Evolutionary conservation across 2,329 filamentous ascomycete species (phyloP), one percentile per base, ranked within the genome.

Genomic region (Fusarium luffae): DNA sequence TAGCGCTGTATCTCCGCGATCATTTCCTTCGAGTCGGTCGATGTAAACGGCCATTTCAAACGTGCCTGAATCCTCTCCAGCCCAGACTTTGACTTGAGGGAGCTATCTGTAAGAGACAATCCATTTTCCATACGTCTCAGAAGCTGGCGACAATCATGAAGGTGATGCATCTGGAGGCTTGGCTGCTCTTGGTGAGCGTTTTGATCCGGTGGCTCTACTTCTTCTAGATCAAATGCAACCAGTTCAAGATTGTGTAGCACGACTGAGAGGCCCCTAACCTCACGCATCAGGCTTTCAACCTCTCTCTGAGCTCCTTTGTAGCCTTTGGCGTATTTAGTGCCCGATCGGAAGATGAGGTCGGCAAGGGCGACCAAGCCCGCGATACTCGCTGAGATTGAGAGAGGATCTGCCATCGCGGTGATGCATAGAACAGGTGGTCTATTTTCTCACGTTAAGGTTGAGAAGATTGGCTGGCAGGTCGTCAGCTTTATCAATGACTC

Each of bases 401-500:
- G 34, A 1, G 34, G 34, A n/a, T 37, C 34, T n/a, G 34, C 34
- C 34, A 37, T 37, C 16, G 9, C 9, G 9, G 0, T 10, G 34
- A n/a, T 11, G 16, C 34, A 18, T 37, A 5, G 2, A 18, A 34
- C 16, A 4, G 21, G 21, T 21, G 4, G 4, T 21, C 21, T 21
- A 21, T 4, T 21, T n/a, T n/a, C n/a, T n/a, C 21, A 21, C 21
- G 4, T 21, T 21, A 21, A 21, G 21, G 21, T 4, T 18, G 8
- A 34, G 8, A 18, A 18, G 32, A 18, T 9, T 18, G 1, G 5
- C 3, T 18, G 32, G 9, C 32, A n/a, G 32, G 9, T n/a, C 1
- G 0, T 11, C 5, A 6, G 32, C 32, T 37, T 37, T 18, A 37
- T 37, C 0, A 6, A 18, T 8, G 32, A 0, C 0, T 18, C 0